phyloP scores from a whole-genome alignment of 106 monocot genomes.

The Allium sativum region DNA sequence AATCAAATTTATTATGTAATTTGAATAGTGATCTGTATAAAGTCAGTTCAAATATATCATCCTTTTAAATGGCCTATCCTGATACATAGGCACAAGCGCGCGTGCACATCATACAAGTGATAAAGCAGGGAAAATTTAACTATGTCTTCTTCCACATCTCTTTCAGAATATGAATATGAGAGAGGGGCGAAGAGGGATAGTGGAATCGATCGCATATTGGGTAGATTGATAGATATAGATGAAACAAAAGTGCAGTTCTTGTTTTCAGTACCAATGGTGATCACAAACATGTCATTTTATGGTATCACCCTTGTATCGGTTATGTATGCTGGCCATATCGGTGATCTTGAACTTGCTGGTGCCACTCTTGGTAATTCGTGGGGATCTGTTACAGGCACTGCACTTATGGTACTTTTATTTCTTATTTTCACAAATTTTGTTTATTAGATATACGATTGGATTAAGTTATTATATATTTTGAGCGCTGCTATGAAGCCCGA shows the following conservation, averaged over 20 bases:
- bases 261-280: constrained; percentile 61
- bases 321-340: constrained; percentile 88
- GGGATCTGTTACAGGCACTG: constrained; percentile 55
- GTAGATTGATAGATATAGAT: constrained; percentile 27
- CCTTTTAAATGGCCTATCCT: too few species aligned
- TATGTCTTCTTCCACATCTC: too few species aligned
- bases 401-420: constrained; percentile 37
- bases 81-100: too few species aligned
- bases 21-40: too few species aligned
- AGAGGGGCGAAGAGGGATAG: not conserved
- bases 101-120: too few species aligned
- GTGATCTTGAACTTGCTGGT: constrained; percentile 71
- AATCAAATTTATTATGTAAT: too few species aligned
- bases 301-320: constrained; percentile 51
- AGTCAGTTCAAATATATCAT: too few species aligned
- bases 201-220: not conserved
- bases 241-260: constrained; percentile 44
- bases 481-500: too few species aligned
- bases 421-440: not conserved
- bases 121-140: too few species aligned
- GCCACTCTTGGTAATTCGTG: constrained; percentile 82
- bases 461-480: not conserved
- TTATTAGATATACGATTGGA: not conserved
- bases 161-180: not conserved
- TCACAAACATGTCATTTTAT: constrained; percentile 64